These are phyloP conservation scores for Neonothopanus nambi DNA, from an alignment of 1,284 basidiomycete genomes.

Conservation along the genomic window DNA sequence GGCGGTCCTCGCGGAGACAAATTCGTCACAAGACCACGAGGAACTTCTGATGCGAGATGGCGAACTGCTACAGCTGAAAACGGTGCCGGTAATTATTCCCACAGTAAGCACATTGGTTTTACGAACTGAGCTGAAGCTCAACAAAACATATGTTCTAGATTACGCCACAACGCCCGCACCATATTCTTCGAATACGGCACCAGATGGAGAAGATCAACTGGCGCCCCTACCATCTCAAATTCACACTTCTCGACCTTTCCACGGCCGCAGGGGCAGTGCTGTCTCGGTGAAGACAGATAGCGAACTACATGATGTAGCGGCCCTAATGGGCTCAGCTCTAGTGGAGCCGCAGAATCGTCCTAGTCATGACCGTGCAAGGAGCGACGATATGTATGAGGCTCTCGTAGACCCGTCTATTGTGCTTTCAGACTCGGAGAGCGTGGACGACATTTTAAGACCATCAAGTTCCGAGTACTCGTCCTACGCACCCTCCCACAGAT, in stretches of 20 bases:
- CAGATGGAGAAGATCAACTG: constrained; percentile 2
- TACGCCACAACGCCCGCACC: not conserved
- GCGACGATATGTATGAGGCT: constrained; percentile 7
- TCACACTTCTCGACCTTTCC: not conserved
- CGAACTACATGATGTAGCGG: constrained; percentile 33
- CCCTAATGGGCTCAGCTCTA: constrained; percentile 28
- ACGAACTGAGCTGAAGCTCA: too few species aligned
- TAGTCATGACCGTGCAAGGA: constrained; percentile 13
- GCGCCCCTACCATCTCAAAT: constrained; percentile 1
- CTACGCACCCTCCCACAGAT: not conserved
- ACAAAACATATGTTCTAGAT: too few species aligned
- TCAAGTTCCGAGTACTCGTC: not conserved
- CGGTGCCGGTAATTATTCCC: constrained; percentile 15
- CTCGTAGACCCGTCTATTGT: constrained; percentile 9
- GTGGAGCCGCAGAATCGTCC: constrained; percentile 16
- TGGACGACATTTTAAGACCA: not conserved
- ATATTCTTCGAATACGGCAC: not conserved
- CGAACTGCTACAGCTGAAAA: constrained; percentile 21
- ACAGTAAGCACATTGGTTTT: constrained; percentile 13
- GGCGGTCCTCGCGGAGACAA: constrained; percentile 13
- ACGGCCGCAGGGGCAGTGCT: constrained; percentile 20
- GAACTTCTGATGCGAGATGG: constrained; percentile 44
- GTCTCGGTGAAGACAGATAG: constrained; percentile 32
- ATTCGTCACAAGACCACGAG: constrained; percentile 30
- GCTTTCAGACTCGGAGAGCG: constrained; percentile 2